Percentiles rank a stretch among this genome's conserved stretches.
These are phyloP conservation scores for Pezicula carpinea DNA, from an alignment of 2,329 filamentous ascomycete genomes.

Conservation along the genomic window DNA sequence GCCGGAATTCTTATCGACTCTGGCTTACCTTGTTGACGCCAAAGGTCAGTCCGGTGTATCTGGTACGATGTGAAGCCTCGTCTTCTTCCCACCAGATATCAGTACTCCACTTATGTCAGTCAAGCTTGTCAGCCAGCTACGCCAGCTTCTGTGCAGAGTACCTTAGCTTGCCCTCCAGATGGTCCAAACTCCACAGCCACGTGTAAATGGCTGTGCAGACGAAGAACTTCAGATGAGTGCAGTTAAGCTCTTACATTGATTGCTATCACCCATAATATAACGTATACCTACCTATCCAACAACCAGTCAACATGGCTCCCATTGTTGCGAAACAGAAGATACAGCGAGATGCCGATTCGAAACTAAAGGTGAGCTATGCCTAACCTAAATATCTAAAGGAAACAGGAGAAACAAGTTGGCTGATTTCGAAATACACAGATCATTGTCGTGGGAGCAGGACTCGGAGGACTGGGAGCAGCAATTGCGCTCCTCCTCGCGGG, in stretches of 20 bases:
- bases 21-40: no score
- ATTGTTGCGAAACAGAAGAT: constrained; percentile 14
- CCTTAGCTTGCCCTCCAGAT: not conserved
- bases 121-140: not conserved
- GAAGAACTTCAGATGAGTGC: not conserved
- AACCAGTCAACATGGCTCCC: constrained; percentile 3
- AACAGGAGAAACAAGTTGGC: not conserved
- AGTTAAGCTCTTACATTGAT: not conserved
- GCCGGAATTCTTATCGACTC: no score
- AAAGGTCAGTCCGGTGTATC: no score
- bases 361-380: constrained; percentile 17
- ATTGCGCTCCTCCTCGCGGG: constrained; percentile 23
- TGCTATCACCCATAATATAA: not conserved
- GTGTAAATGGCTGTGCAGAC: not conserved
- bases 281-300: not conserved
- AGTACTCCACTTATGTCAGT: not conserved
- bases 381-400: not conserved
- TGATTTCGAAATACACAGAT: constrained; percentile 20
- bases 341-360: constrained; percentile 9
- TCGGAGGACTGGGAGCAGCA: constrained; percentile 44
- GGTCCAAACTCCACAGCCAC: not conserved
- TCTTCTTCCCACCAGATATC: not conserved
- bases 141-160: no score
- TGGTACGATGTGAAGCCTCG: no score
- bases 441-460: constrained; percentile 50